Base-by-base conservation (phyloP, 371 early-diverging fungal species). In the Rhizomucor pusillus region DNA sequence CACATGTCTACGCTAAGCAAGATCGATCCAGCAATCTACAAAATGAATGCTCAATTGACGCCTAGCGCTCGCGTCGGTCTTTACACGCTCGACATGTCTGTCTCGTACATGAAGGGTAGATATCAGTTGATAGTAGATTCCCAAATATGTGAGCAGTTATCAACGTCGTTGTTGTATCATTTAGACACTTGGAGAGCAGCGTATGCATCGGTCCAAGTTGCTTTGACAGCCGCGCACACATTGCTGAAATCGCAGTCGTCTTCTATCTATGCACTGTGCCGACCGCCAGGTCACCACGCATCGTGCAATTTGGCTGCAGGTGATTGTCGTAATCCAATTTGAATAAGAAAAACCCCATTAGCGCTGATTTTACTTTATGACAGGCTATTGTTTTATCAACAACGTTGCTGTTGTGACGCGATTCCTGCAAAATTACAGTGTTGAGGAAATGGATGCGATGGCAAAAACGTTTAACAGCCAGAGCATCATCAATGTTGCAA, bases 261-360 rank as follows among this genome's bases (percentile, higher is more conserved):
- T 1, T 60, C 67, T 0, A 61, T 84, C n/a, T 88, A 86, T 65
- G 87, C 88, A 1, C 63, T 87, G 7, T 86, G 84, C 52, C 68
- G 89, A 36, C 89, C 88, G 3, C 89, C 88, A 1, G 87, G 86
- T 0, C 86, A 85, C 47, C 86, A 85, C 55, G 82, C 86, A 0
- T 68, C 78, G 36, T 56, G 71, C 20, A 70, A 81, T 29, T 45
- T 82, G 35, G 80, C 82, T 36, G 86, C 80, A 24, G 84, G 68
- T 60, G 47, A 47, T 47, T 6, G 19, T 24, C 1, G 34, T 19
- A 29, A 11, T 10, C n/a, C n/a, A n/a, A n/a, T n/a, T 14, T 29
- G 5, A 12, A 22, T 19, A 23, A 33, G 25, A 25, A 22, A 20
- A 0, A 10, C 39, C 11, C 3, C 41, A n/a, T n/a, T n/a, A n/a